These are phyloP conservation scores for Cytospora paraplurivora DNA, from an alignment of 2,329 filamentous ascomycete species.

Conservation along the genomic window DNA sequence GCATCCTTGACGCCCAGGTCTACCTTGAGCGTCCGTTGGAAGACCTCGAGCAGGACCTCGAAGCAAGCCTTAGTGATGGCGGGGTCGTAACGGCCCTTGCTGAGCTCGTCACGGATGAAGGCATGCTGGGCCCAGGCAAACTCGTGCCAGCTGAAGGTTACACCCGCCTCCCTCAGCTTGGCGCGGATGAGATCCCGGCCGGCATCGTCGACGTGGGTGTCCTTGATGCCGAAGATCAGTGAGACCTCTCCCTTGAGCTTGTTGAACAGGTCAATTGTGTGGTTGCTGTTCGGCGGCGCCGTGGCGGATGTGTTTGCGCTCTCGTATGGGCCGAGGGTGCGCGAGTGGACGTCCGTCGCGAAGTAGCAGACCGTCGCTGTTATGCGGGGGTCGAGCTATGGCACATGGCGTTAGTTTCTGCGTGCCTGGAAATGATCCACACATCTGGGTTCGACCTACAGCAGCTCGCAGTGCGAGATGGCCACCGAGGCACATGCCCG, in stretches of 20 bases:
- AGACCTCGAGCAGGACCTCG: conserved; percentile 85
- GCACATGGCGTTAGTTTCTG: conserved; percentile 16
- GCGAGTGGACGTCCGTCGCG: conserved; percentile 84
- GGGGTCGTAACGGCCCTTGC: conserved; percentile 91
- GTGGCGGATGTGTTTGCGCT: conserved; percentile 50
- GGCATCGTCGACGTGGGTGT: conserved; percentile 83
- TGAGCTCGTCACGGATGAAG: conserved; percentile 89
- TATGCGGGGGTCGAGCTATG: conserved; percentile 74
- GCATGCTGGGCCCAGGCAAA: conserved; percentile 93
- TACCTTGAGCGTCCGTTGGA: conserved; percentile 74
- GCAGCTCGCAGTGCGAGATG: conserved; percentile 70
- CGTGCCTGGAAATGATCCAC: neutral
- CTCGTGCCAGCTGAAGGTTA: conserved; percentile 82
- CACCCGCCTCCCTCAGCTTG: conserved; percentile 75
- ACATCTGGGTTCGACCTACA: conserved; percentile 43
- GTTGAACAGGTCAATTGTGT: conserved; percentile 31
- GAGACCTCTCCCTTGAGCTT: conserved; percentile 61
- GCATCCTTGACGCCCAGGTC: conserved; percentile 73
- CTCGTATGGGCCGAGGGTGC: conserved; percentile 67
- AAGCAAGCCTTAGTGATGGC: conserved; percentile 86
- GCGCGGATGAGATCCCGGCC: conserved; percentile 82
- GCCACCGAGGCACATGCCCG: conserved; percentile 91
- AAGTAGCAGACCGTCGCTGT: conserved; percentile 84
- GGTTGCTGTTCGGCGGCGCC: conserved; percentile 36
- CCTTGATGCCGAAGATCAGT: conserved; percentile 90